Evolutionary conservation across 1,284 basidiomycete species (phyloP).

Genomic region (Paramarasmius palmivorus): DNA sequence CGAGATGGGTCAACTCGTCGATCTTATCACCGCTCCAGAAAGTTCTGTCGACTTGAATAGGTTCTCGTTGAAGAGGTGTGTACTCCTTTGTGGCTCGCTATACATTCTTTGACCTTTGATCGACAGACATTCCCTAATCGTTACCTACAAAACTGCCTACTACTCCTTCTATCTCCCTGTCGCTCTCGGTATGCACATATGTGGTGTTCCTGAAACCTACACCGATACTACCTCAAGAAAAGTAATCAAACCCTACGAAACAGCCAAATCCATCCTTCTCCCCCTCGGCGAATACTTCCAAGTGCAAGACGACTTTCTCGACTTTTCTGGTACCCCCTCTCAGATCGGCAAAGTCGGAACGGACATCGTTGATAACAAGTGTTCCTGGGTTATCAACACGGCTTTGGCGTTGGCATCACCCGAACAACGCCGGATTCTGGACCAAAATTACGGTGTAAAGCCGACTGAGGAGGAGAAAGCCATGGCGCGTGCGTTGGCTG

Average conservation of each 20-base stretch:
- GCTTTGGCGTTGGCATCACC: constrained; percentile 67
- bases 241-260: constrained; percentile 64
- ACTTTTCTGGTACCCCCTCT: constrained; percentile 89
- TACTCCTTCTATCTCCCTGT: constrained; percentile 99
- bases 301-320: constrained; percentile 97
- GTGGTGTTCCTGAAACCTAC: constrained; percentile 64
- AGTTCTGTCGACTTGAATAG: constrained; percentile 84
- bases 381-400: constrained; percentile 95
- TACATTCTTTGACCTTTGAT: not conserved
- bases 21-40: constrained; percentile 94
- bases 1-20: constrained; percentile 94
- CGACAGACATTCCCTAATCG: constrained; percentile 86
- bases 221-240: constrained; percentile 25
- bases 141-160: constrained; percentile 97
- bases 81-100: constrained; percentile 6
- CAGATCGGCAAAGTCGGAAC: constrained; percentile 97
- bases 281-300: constrained; percentile 99
- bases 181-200: constrained; percentile 88
- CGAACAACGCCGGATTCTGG: constrained; percentile 57
- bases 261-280: constrained; percentile 84
- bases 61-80: constrained; percentile 84
- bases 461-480: constrained; percentile 41
- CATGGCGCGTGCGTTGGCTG: not conserved
- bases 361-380: constrained; percentile 99
- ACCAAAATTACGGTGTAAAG: constrained; percentile 91